Evolutionary conservation across 2,329 filamentous ascomycete species (phyloP).

Genomic region (Malbranchea cinnamomea): DNA sequence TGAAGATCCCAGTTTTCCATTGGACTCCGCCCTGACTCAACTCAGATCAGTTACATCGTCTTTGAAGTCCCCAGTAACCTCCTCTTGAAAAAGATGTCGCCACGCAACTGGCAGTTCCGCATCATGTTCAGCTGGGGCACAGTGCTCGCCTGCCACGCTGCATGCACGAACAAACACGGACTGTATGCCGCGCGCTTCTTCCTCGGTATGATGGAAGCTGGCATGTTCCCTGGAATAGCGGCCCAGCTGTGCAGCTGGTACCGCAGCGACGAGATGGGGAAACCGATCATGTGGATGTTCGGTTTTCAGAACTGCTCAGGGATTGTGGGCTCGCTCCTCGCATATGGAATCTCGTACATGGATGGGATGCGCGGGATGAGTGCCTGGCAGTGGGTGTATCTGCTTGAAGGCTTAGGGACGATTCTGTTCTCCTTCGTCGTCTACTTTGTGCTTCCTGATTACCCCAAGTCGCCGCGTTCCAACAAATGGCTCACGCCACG

Average conservation of each 20-base stretch:
- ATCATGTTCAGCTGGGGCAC: conserved; percentile 26
- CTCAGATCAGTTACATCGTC: conserved; percentile 25
- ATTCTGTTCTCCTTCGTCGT: conserved; percentile 26
- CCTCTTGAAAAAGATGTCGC: conserved; percentile 22
- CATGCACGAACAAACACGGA: conserved; percentile 19
- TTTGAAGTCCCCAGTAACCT: conserved; percentile 29
- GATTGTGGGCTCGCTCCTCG: conserved; percentile 21
- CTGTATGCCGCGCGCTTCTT: conserved; percentile 24
- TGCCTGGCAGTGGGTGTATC: conserved; percentile 23
- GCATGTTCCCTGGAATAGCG: conserved; percentile 25
- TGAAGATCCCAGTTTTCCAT: neutral
- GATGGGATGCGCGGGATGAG: conserved; percentile 12
- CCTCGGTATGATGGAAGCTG: conserved; percentile 26
- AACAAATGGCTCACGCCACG: conserved; percentile 23
- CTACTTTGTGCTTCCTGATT: conserved; percentile 30
- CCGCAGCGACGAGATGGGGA: conserved; percentile 27
- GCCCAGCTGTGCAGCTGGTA: conserved; percentile 31
- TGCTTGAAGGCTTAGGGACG: conserved; percentile 30
- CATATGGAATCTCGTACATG: conserved; percentile 14
- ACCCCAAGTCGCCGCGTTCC: conserved; percentile 27
- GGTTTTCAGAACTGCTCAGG: conserved; percentile 22
- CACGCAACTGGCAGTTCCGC: conserved; percentile 22
- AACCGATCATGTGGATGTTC: conserved; percentile 31
- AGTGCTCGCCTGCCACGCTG: conserved; percentile 23
- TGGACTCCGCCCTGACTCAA: neutral